Evolutionary conservation across 2,329 filamentous ascomycete genomes (phyloP).

Genomic region (Pseudogymnoascus sp.): DNA sequence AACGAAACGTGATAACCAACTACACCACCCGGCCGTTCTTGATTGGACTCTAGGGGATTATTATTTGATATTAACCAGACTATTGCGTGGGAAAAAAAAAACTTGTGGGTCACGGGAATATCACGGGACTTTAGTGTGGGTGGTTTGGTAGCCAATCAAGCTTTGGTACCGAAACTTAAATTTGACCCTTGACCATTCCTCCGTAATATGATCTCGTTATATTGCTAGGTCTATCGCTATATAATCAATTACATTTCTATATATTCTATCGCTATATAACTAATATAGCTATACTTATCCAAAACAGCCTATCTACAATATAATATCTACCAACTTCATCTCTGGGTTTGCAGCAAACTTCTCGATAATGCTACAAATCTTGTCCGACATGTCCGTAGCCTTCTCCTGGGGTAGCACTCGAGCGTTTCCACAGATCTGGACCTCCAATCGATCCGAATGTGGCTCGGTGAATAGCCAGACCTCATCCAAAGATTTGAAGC

Average conservation of each 20-base stretch:
- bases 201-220: neutral
- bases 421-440: neutral
- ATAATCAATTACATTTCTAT: neutral
- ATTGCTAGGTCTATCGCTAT: neutral
- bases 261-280: neutral
- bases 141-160: neutral
- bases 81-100: neutral
- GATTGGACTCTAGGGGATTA: neutral
- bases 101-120: conserved; percentile 5
- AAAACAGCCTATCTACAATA: neutral
- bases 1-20: conserved; percentile 9
- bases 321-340: neutral
- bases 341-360: neutral
- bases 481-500: neutral
- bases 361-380: neutral
- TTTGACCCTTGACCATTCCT: neutral
- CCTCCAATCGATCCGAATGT: neutral
- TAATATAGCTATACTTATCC: neutral
- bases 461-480: neutral
- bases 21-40: conserved; percentile 5
- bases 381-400: neutral
- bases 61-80: neutral
- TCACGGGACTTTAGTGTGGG: neutral
- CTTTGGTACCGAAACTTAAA: neutral
- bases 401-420: neutral